Conservation (phyloP, 2,329 filamentous ascomycete genomes). For the Parastagonospora avenae region DNA sequence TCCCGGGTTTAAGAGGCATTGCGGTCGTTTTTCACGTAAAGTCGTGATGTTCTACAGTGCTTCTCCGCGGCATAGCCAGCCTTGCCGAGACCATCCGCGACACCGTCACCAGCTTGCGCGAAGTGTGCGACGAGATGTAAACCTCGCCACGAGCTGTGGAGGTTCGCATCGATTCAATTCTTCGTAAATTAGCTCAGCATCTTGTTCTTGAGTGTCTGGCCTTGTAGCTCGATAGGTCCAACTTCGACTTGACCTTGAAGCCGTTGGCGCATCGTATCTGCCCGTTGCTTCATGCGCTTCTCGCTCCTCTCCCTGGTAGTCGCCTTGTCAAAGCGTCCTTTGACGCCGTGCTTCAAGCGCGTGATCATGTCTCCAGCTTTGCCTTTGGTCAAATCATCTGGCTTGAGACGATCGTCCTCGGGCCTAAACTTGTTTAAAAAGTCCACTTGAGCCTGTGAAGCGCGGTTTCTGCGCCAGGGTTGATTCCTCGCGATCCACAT, state of each 20-base stretch:
- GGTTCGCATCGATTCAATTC: too few relatives aligned
- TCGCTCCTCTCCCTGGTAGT: conserved; percentile 36
- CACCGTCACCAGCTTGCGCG: too few relatives aligned
- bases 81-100: too few relatives aligned
- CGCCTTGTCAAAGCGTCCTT: conserved; percentile 57
- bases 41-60: neutral
- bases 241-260: conserved; percentile 54
- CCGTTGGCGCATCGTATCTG: conserved; percentile 50
- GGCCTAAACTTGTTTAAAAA: conserved; percentile 71
- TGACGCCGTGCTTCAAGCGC: conserved; percentile 82
- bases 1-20: neutral
- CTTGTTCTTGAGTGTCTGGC: conserved; percentile 9
- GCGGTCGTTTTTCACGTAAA: neutral
- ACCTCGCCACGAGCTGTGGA: too few relatives aligned
- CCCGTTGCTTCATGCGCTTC: conserved; percentile 51
- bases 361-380: conserved; percentile 90
- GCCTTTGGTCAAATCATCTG: conserved; percentile 72
- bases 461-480: conserved; percentile 71
- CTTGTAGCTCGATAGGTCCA: conserved; percentile 48
- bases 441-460: conserved; percentile 66
- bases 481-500: conserved; percentile 69
- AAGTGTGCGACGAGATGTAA: too few relatives aligned
- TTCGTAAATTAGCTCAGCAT: conserved; percentile 4
- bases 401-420: conserved; percentile 59
- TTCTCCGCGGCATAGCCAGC: neutral